Percentiles rank a stretch among this genome's conserved stretches.
Evolutionary conservation across 1,139 yeast genomes (phyloP).

Genomic region (Kluyveromyces sp.): DNA sequence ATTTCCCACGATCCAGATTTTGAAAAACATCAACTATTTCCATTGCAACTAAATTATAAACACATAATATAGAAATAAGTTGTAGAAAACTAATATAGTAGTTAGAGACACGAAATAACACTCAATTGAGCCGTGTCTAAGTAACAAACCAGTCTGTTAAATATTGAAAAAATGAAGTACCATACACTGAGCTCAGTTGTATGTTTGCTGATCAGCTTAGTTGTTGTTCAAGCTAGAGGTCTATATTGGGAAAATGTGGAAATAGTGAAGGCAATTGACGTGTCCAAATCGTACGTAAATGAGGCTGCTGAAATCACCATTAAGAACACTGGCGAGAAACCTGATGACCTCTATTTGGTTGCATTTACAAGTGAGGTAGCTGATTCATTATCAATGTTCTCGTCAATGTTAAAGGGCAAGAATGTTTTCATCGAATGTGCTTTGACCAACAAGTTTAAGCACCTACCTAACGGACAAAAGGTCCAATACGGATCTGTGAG

Average conservation of each 20-base stretch:
- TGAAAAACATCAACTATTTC: not conserved
- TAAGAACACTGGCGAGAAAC: slow-evolving; percentile 49
- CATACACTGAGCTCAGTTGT: not conserved
- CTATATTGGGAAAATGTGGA: slow-evolving; percentile 31
- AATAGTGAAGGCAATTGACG: slow-evolving; percentile 45
- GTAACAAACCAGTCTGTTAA: no score
- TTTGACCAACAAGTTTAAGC: slow-evolving; percentile 29
- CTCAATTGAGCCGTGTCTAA: no score
- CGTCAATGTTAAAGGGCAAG: slow-evolving; percentile 35
- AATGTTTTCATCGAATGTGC: slow-evolving; percentile 29
- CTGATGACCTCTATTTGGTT: slow-evolving; percentile 50
- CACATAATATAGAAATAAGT: no score
- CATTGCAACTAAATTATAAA: no score
- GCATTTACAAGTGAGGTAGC: slow-evolving; percentile 41
- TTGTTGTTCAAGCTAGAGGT: not conserved
- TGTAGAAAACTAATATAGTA: no score
- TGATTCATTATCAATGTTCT: slow-evolving; percentile 41
- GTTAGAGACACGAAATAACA: no score
- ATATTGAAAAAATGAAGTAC: not conserved
- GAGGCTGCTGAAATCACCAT: slow-evolving; percentile 52
- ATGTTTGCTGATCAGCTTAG: not conserved
- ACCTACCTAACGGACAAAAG: slow-evolving; percentile 21
- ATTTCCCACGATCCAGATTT: no score
- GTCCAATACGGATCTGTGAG: slow-evolving; percentile 40
- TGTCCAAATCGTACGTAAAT: slow-evolving; percentile 57